Percentiles rank a stretch among this genome's conserved stretches.
Evolutionary conservation across 1,139 yeast species (phyloP).

Genomic region (Saccharomyces uvarum): DNA sequence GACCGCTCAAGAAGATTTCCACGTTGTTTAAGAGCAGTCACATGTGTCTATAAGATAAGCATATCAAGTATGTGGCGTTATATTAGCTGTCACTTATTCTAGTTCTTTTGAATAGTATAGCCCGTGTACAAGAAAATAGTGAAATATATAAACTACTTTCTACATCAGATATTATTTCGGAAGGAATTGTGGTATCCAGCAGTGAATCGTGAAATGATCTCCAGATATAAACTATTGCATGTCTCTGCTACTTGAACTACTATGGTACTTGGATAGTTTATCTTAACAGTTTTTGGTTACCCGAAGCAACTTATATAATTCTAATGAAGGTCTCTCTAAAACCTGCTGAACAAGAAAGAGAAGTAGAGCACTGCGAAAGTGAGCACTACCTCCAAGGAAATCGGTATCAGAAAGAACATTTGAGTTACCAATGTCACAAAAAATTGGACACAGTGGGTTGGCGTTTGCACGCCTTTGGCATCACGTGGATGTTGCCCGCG

Average conservation of each 20-base stretch:
- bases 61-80: not conserved
- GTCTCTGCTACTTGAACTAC: no score
- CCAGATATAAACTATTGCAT: no score
- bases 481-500: conserved; percentile 84
- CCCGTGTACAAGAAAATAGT: not conserved
- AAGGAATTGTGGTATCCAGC: not conserved
- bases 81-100: not conserved
- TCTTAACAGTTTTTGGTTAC: no score
- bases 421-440: conserved; percentile 29
- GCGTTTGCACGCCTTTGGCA: conserved; percentile 92
- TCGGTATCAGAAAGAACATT: not conserved
- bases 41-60: not conserved
- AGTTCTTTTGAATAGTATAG: not conserved
- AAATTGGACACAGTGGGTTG: conserved; percentile 45
- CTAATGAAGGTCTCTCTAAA: not conserved
- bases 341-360: not conserved
- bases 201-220: no score
- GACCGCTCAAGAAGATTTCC: not conserved
- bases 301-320: conserved; percentile 3
- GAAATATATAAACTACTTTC: not conserved
- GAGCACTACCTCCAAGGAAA: not conserved
- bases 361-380: not conserved
- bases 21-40: not conserved
- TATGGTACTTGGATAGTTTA: no score
- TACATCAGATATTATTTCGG: not conserved